Conservation (phyloP, 2,329 filamentous ascomycete genomes). For the Claviceps sp. region DNA sequence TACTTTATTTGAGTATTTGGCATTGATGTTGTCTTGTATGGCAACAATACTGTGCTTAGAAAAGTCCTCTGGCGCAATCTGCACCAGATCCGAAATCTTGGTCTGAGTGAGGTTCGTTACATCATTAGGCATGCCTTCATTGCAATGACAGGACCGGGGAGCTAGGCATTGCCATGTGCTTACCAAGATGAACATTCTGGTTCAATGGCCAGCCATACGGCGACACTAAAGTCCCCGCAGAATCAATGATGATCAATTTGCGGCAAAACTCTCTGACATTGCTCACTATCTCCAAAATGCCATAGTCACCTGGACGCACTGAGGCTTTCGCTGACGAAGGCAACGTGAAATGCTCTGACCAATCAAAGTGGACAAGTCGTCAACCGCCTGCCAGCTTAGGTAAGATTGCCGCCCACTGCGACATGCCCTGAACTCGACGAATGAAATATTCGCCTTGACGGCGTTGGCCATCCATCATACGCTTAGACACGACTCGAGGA, state of each 20-base stretch:
- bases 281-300: not conserved
- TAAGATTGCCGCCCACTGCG: not conserved
- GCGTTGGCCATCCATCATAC: not conserved
- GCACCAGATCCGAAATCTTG: conserved; percentile 86
- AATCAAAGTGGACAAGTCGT: conserved; percentile 2
- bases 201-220: not conserved
- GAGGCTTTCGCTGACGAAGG: too few species aligned
- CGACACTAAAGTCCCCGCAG: not conserved
- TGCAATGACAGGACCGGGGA: not conserved
- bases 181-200: conserved; percentile 39
- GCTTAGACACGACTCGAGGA: not conserved
- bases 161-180: conserved; percentile 3
- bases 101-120: conserved; percentile 40
- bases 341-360: not conserved
- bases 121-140: not conserved
- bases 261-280: not conserved
- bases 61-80: conserved; percentile 83
- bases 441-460: not conserved
- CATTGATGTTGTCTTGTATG: conserved; percentile 93
- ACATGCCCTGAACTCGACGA: not conserved
- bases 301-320: not conserved
- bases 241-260: not conserved
- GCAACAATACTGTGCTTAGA: conserved; percentile 68
- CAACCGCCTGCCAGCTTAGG: not conserved
- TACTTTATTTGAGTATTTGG: conserved; percentile 90